Evolutionary conservation across 164 flowering plant species (phyloP), one percentile per base, ranked within the genome.

Genomic region (Taxillus chinensis): DNA sequence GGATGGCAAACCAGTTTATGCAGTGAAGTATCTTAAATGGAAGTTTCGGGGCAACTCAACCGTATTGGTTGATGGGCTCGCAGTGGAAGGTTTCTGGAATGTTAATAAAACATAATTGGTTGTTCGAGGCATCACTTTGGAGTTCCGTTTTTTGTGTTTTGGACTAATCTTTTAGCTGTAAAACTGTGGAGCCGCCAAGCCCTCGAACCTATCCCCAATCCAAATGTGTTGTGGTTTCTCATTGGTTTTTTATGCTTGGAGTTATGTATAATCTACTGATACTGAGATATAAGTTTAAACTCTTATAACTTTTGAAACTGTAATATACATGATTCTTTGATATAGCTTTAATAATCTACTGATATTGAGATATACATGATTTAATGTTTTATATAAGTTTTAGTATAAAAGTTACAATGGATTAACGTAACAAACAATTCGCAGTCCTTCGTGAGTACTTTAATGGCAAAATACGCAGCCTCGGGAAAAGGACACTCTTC

Each of bases 141-240:
- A 79, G 72, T 77, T 95, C 95, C 13, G 88, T n/a, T 90, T 48
- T 87, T 90, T 63, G 77, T 90, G 96, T 90, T 90, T 77, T 83
- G 74, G 74, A 79, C 85, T 9, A 71, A 86, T 65, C 75, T 71
- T 14, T 75, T 90, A 0, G 82, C 82, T 2, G 95, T 86, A 73
- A 87, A 87, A 74, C 48, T 81, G 66, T 84, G 89, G 87, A 70
- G 70, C 27, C 71, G 79, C 65, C 79, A 76, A 39, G 67, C 74
- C 27, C 17, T 61, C 5, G 78, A 76, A 39, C 69, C 73, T 15
- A 39, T 61, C 7, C 62, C 69, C 4, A 82, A 81, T 64, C 69
- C 83, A 15, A 67, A 59, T 63, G 38, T 67, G 41, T 56, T 70
- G 68, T 65, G 83, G 81, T 37, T 84, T 84, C 71, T 84, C 89